A percentile compares a stretch with the other conserved stretches of the same genome.
Conservation (phyloP, 1,284 basidiomycete species). For the Meira nashicola region DNA sequence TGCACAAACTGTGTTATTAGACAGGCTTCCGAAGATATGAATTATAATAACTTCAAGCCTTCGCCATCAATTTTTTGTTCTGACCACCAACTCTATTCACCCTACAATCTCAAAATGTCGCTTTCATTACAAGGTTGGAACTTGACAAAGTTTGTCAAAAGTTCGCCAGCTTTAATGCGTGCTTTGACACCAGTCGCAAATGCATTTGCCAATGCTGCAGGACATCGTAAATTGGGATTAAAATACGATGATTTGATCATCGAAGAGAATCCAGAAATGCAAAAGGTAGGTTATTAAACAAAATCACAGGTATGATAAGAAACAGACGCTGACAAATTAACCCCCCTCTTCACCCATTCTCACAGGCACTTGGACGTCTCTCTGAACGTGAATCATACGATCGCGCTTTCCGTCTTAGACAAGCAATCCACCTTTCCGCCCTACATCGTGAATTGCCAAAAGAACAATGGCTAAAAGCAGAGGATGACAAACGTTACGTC, state of each 20-base stretch:
- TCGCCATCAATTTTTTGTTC: background rate
- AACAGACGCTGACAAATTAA: background rate
- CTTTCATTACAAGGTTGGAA: too few species aligned
- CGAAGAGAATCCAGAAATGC: slow-evolving; percentile 78
- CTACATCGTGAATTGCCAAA: slow-evolving; percentile 78
- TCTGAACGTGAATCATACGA: slow-evolving; percentile 77
- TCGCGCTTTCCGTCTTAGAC: slow-evolving; percentile 82
- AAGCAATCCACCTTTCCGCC: slow-evolving; percentile 74
- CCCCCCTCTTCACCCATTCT: background rate
- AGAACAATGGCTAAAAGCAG: slow-evolving; percentile 72
- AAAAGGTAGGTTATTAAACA: too few species aligned
- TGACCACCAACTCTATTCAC: background rate
- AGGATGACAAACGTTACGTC: slow-evolving; percentile 89
- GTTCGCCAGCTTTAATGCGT: slow-evolving; percentile 64
- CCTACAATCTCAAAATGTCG: background rate
- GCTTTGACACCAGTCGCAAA: slow-evolving; percentile 74
- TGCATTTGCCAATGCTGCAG: slow-evolving; percentile 75
- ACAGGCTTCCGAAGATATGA: too few species aligned
- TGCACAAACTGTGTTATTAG: too few species aligned
- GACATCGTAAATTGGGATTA: slow-evolving; percentile 84
- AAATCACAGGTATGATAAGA: too few species aligned
- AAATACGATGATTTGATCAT: slow-evolving; percentile 90
- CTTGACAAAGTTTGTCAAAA: slow-evolving; percentile 70
- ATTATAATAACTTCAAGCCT: background rate
- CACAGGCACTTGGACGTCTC: slow-evolving; percentile 64